Base-by-base conservation (phyloP, 2,329 filamentous ascomycete genomes). In the Aphanoascus verrucosus region DNA sequence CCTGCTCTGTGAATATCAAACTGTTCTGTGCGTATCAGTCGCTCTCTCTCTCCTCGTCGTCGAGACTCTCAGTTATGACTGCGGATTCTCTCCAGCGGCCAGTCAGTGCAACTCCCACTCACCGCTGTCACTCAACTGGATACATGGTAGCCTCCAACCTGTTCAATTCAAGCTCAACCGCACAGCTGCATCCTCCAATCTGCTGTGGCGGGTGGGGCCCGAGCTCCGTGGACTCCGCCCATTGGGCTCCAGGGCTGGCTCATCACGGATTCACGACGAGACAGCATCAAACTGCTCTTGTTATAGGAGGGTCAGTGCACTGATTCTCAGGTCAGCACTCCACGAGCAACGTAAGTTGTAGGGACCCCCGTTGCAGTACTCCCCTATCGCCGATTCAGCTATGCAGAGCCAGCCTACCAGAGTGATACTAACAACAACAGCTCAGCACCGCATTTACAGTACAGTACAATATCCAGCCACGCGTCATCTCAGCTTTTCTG, bases 161-260 rank as follows among this genome's bases (percentile, higher is more conserved):
- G 38, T 15, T 19, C 14, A 8, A 14, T 37, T n/a, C 11, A 37
- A 11, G 38, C 19, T 41, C 38, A 41, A 5, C 14, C 15, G 5
- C 35, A 37, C 9, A 37, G n/a, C 35, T n/a, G 35, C 35, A 37
- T 14, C n/a, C 23, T 15, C 23, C 44, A 34, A 35, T 35, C 23
- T 19, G 14, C 23, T 20, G 12, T 19, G 14, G 9, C 42, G 17
- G 28, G 49, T 45, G 49, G 51, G 35, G 34, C 44, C 34, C n/a
- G 17, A 32, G 43, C 51, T 53, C 51, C 51, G 51, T 53, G 51
- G 51, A 48, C 43, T 41, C 32, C 51, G 43, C 44, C 47, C 20
- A 53, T 53, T 53, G 51, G 51, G 35, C 51, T 53, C 3, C 3
- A 19, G 42, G 40, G 7, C 32, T 38, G 3, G 7, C 14, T 31